These are phyloP conservation scores for Candida succiphila DNA, from an alignment of 805 yeast genomes.

Conservation along the genomic window DNA sequence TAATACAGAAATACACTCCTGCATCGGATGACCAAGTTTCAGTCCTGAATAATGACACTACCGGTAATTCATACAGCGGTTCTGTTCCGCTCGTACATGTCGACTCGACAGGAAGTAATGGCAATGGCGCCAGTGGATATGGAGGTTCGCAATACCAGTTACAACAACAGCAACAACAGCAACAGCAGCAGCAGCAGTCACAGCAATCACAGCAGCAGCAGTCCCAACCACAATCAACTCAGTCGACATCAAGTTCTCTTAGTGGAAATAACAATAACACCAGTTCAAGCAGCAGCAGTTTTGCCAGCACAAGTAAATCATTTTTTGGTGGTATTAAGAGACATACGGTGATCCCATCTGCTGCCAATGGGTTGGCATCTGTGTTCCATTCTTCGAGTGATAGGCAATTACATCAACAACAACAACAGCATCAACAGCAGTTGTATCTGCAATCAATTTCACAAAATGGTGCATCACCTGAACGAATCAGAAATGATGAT, in stretches of 20 bases:
- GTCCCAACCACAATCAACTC: not conserved
- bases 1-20: not conserved
- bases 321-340: not conserved
- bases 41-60: slow-evolving; percentile 1
- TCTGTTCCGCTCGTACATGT: not conserved
- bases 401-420: not conserved
- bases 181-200: not conserved
- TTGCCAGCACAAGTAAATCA: not conserved
- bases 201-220: not conserved
- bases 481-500: too few species aligned
- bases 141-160: not conserved
- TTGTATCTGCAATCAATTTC: too few species aligned
- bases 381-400: not conserved
- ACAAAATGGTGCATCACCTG: too few species aligned
- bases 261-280: too few species aligned
- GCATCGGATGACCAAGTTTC: slow-evolving; percentile 7
- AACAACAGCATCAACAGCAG: not conserved
- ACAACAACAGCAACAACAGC: not conserved
- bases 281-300: not conserved
- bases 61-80: not conserved
- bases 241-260: not conserved
- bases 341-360: not conserved
- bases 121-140: not conserved
- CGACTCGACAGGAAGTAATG: not conserved
- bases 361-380: not conserved